Evolutionary conservation across 495 filamentous ascomycete species (phyloP), one percentile per base, ranked within the genome.

Genomic region (Penicillium longicatenatum): DNA sequence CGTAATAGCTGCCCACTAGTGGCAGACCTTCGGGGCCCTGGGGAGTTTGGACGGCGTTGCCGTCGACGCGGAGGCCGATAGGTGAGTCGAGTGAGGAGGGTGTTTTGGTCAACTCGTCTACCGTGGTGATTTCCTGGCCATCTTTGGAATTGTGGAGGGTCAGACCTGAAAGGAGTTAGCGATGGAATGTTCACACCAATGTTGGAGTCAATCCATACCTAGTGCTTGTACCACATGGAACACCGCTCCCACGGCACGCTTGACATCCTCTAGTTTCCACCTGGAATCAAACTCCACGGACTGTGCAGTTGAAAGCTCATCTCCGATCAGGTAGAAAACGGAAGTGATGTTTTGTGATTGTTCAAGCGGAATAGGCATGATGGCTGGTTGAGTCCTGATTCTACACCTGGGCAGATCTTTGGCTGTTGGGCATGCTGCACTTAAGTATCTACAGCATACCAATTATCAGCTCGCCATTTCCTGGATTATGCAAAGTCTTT

Each of bases 1-100:
- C 82, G 58, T 77, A 82, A 69, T 71, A 80, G 64, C 66, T 79
- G 19, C 82, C 80, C 14, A 82, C 71, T 8, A 76, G 52, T 9
- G 83, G 83, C 0, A 85, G 66, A 2, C 75, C 77, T 2, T 61
- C 48, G 1, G 82, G 83, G 12, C 0, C 82, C 82, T 31, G 74
- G 75, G 14, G 75, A 64, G 6, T 69, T 64, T 35, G 31, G 12
- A 35, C 31, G 11, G 31, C 31, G 10, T 35, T 35, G 31, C 31
- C 31, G 31, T 35, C 31, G 31, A 35, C 31, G 31, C 31, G 31
- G 31, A 35, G 31, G 12, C 31, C 31, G 31, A 35, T 35, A 35
- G 31, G 31, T 11, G 31, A 35, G 12, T 35, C 31, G 31, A 35
- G 9, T 35, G 22, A 73, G 72, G 10, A 82, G 70, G 21, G 69